phyloP scores from a whole-genome alignment of 345 rosid genomes.

The Citrus hindsii region DNA sequence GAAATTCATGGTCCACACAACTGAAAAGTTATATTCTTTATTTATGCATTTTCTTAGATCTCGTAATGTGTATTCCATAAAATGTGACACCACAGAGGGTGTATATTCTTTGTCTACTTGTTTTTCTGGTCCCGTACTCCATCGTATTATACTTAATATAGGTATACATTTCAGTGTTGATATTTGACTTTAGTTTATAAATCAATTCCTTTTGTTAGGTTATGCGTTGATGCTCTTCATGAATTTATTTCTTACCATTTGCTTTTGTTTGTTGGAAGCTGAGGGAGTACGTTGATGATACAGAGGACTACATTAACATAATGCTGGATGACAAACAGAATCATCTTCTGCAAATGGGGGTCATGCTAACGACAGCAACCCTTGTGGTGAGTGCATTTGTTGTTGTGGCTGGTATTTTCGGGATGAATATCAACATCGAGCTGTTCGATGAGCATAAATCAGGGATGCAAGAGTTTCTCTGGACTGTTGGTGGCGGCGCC shows the following conservation, averaged over 20 bases:
- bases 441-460: conserved; percentile 26
- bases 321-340: conserved; percentile 97
- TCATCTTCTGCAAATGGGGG: conserved; percentile 94
- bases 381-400: conserved; percentile 69
- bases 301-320: conserved; percentile 94
- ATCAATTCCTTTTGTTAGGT: not conserved
- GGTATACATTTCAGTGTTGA: not conserved
- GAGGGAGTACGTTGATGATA: conserved; percentile 91
- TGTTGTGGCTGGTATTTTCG: conserved; percentile 66
- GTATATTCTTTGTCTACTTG: not conserved
- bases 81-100: not conserved
- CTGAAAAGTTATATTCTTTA: not conserved
- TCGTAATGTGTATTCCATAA: not conserved
- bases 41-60: not conserved
- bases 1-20: not conserved
- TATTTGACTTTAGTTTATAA: not conserved
- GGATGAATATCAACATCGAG: conserved; percentile 67
- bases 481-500: conserved; percentile 73
- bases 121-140: not conserved
- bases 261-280: conserved; percentile 40
- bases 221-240: not conserved
- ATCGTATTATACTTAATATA: not conserved
- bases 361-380: conserved; percentile 88
- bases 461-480: conserved; percentile 47
- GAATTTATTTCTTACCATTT: conserved; percentile 9